Conservation (phyloP, 176 grass and related monocot genomes). For the Coix lacrymajobi region DNA sequence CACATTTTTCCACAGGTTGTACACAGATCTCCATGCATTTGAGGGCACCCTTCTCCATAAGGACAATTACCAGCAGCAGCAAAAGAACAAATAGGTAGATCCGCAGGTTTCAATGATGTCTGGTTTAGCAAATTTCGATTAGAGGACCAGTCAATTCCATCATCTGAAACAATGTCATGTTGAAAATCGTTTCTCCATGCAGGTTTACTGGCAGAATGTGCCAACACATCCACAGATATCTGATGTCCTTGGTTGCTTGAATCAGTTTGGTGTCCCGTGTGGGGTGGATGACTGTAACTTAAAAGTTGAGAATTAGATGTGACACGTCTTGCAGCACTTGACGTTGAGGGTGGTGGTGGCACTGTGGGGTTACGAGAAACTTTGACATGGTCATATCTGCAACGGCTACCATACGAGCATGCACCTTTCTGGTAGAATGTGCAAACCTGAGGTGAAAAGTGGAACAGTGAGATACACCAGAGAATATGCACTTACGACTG, state of each 20-base stretch:
- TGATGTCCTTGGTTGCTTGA: conserved; percentile 32
- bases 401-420: conserved; percentile 82
- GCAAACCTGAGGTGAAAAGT: conserved; percentile 53
- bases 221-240: conserved; percentile 14
- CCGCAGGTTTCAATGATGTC: conserved; percentile 28
- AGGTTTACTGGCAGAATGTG: conserved; percentile 34
- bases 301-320: conserved; percentile 31
- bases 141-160: conserved; percentile 37
- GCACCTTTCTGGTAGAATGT: conserved; percentile 96
- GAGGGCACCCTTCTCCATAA: conserved; percentile 65
- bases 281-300: conserved; percentile 16
- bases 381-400: conserved; percentile 92
- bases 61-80: conserved; percentile 92
- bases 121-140: conserved; percentile 18
- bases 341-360: neutral
- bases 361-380: conserved; percentile 39
- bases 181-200: conserved; percentile 55
- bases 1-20: conserved; percentile 72
- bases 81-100: conserved; percentile 86
- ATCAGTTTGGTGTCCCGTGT: conserved; percentile 28
- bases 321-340: conserved; percentile 35
- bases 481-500: neutral
- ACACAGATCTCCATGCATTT: conserved; percentile 81
- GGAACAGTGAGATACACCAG: conserved; percentile 22
- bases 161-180: conserved; percentile 9